These are phyloP conservation scores for Chalaropsis ovoidea DNA, from an alignment of 2,329 filamentous ascomycete genomes.

Conservation along the genomic window DNA sequence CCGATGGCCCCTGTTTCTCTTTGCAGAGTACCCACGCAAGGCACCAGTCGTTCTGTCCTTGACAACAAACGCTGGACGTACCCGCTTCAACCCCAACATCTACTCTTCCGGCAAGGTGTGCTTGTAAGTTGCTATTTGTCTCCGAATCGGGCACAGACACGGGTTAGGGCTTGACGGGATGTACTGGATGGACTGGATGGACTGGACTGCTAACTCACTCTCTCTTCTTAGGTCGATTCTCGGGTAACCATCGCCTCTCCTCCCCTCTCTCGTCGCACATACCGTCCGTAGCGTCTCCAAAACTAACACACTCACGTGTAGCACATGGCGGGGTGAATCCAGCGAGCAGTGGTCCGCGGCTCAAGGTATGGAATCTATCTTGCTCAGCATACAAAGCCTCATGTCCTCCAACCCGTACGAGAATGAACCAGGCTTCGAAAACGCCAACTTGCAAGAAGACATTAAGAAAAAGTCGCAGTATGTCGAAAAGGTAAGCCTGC, in stretches of 20 bases:
- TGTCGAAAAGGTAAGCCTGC: slow-evolving; percentile 55
- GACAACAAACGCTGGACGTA: slow-evolving; percentile 81
- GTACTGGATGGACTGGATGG: no score
- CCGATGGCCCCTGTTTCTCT: neutral
- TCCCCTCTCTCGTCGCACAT: no score
- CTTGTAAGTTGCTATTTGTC: slow-evolving; percentile 49
- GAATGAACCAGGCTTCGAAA: slow-evolving; percentile 90
- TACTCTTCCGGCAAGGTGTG: slow-evolving; percentile 88
- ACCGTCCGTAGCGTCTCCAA: slow-evolving; percentile 21
- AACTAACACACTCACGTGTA: slow-evolving; percentile 34
- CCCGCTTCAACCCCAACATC: slow-evolving; percentile 94
- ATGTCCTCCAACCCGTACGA: slow-evolving; percentile 92
- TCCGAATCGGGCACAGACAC: neutral
- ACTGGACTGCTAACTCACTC: slow-evolving; percentile 23
- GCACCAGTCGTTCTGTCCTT: slow-evolving; percentile 53
- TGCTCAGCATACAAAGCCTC: slow-evolving; percentile 91
- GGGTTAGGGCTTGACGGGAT: no score
- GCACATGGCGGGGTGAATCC: slow-evolving; percentile 83
- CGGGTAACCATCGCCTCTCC: slow-evolving; percentile 46
- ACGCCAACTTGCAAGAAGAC: slow-evolving; percentile 56
- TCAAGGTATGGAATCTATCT: slow-evolving; percentile 84
- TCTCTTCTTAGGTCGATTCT: slow-evolving; percentile 62
- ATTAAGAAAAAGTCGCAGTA: slow-evolving; percentile 67
- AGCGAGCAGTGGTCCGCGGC: slow-evolving; percentile 96
- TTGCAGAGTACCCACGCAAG: slow-evolving; percentile 69